Base-by-base conservation (phyloP, 2,329 filamentous ascomycete genomes). In the Monilinia laxa region DNA sequence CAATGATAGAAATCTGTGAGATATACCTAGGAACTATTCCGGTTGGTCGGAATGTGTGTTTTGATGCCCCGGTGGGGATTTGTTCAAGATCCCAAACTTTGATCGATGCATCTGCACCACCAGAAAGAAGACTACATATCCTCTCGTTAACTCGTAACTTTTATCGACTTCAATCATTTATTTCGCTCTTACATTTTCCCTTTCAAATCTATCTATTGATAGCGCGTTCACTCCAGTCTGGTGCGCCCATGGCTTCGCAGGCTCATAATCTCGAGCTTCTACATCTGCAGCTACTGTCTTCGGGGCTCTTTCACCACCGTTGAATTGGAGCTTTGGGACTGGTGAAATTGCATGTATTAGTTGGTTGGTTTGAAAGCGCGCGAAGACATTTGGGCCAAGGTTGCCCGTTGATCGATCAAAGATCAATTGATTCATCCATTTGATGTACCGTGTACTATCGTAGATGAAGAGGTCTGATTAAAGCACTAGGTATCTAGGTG, bases 21-120 rank as follows among this genome's bases (percentile, higher is more conserved):
- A 35, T 67, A 56, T 62, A 82, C 59, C 82, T 81, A 18, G 79
- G 73, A 59, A 87, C 80, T 31, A 80, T 80, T 60, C 81, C 83
- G 25, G 83, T 76, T 2, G 90, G 85, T 9, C 79, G 82, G 73
- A 84, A 88, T 23, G 76, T 82, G 73, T 82, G 82, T 77, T 77
- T 40, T 52, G 59, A 68, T 69, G 67, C 56, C 10, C 65, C 65
- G 20, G 67, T 76, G 69, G 80, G 77, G 68, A 81, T 80, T 60
- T 84, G 80, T 73, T 96, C 90, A 9, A 97, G 84, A 78, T 97
- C 89, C 93, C 93, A 97, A 56, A 97, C 80, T 71, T 88, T 90
- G 74, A 97, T 87, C 0, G 90, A 90, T 12, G 90, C 91, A 75
- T 97, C 92, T 5, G 91, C 89, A 40, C 93, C 93, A 4, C 92